Base-by-base conservation (phyloP, 371 early-diverging fungal genomes). In the Capillidium heterosporum region DNA sequence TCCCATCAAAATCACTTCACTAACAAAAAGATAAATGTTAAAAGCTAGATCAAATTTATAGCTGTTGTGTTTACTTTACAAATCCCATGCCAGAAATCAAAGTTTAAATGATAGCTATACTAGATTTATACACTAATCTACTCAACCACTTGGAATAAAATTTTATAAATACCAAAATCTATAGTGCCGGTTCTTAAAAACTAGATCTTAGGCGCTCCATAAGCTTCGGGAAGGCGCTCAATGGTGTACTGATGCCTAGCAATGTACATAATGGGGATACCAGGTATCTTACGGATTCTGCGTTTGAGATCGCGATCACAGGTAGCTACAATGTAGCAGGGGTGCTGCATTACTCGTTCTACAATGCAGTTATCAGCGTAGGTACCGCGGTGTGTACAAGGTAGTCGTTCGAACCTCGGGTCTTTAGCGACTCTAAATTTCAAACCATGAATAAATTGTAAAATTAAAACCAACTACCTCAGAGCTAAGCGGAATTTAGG, bases 361-460 rank as follows among this genome's bases (percentile, higher is more conserved):
- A 99, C 91, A 42, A 99, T 72, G 67, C 99, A 99, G 76, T 99
- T 98, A 81, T 99, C 99, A 31, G 99, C 99, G 77, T 99, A 99
- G 1, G 96, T 98, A 32, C 99, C 99, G 63, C 92, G 94, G 71
- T 99, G 99, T 48, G 90, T 80, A 71, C 99, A 99, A 13, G 91
- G 89, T 40, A 99, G 72, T 26, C 95, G 75, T 61, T 96, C 93
- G 65, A 95, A 95, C 27, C 96, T 76, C 26, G 94, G 93, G 61
- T 95, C 96, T 21, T 95, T 80, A 0, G 98, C 98, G 39, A 92
- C 82, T 44, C 87, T 87, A 60, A 28, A 44, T 19, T 44, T 8
- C 42, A 35, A 53, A 27, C 55, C n/a, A 43, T 42, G 66, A 41
- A 35, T 39, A 60, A 11, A 32, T 26, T 49, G 54, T 52, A 32